A percentile compares a stretch with the other conserved stretches of the same genome.
These are phyloP conservation scores for Kodamaea kaohsiungensis DNA, from an alignment of 805 yeast genomes.

Conservation along the genomic window DNA sequence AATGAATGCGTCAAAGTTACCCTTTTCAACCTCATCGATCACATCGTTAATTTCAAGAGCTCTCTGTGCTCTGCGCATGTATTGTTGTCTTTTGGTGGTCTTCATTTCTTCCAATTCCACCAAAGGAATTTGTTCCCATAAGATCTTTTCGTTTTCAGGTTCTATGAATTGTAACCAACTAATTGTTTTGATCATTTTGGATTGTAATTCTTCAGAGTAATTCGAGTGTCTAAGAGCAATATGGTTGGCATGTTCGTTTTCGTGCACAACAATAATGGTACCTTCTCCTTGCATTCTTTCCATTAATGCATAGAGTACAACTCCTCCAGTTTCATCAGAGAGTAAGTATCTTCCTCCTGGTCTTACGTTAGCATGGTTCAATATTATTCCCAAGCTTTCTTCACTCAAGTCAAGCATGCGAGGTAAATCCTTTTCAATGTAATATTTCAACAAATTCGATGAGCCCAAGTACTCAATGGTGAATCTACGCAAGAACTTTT, in stretches of 20 bases:
- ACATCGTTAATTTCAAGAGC: slow-evolving; percentile 51
- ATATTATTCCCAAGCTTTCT: slow-evolving; percentile 76
- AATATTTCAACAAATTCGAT: slow-evolving; percentile 69
- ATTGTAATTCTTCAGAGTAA: slow-evolving; percentile 52
- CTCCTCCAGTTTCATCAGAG: slow-evolving; percentile 93
- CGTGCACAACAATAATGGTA: slow-evolving; percentile 73
- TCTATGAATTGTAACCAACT: slow-evolving; percentile 80
- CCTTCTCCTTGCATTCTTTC: slow-evolving; percentile 88
- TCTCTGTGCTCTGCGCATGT: slow-evolving; percentile 63
- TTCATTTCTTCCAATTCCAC: slow-evolving; percentile 58
- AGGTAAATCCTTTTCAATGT: slow-evolving; percentile 73
- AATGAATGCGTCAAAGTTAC: slow-evolving; percentile 73
- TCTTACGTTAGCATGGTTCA: slow-evolving; percentile 77
- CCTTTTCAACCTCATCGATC: slow-evolving; percentile 49
- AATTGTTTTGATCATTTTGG: slow-evolving; percentile 62
- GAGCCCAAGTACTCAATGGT: slow-evolving; percentile 76
- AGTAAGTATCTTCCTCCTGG: slow-evolving; percentile 90
- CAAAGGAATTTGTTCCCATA: slow-evolving; percentile 47
- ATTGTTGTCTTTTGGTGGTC: slow-evolving; percentile 62
- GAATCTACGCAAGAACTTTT: slow-evolving; percentile 84
- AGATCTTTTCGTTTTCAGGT: slow-evolving; percentile 62
- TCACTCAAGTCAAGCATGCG: slow-evolving; percentile 78
- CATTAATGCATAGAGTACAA: slow-evolving; percentile 78
- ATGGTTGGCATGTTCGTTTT: slow-evolving; percentile 88
- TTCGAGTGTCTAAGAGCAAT: slow-evolving; percentile 70